Percentiles rank a stretch among this genome's conserved stretches.
Evolutionary conservation across 2,329 filamentous ascomycete genomes (phyloP).

Genomic region (Ilyonectria sp.): DNA sequence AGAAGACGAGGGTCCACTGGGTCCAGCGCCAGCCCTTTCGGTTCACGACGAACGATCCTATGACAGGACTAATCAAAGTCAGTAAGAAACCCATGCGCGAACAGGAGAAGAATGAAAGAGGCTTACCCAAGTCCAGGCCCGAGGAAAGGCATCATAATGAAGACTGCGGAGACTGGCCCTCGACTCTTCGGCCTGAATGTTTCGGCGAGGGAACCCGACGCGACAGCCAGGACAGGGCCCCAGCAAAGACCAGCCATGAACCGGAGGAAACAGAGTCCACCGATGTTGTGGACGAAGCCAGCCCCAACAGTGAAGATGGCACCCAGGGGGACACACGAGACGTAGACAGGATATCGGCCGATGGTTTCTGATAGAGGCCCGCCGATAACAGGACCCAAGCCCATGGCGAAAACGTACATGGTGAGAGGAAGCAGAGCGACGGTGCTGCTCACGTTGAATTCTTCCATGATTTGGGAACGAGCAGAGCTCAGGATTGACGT

Average conservation of each 20-base stretch:
- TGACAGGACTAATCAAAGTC: slow-evolving; percentile 57
- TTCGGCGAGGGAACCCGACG: slow-evolving; percentile 65
- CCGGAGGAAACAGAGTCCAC: slow-evolving; percentile 66
- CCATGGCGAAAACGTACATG: slow-evolving; percentile 73
- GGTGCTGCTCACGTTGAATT: slow-evolving; percentile 70
- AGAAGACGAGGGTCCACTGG: slow-evolving; percentile 65
- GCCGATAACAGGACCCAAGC: slow-evolving; percentile 71
- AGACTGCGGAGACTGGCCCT: slow-evolving; percentile 60
- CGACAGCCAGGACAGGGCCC: slow-evolving; percentile 64
- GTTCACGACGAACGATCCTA: slow-evolving; percentile 63
- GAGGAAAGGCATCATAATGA: slow-evolving; percentile 67
- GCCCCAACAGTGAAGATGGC: slow-evolving; percentile 71
- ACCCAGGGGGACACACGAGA: slow-evolving; percentile 61
- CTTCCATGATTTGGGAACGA: slow-evolving; percentile 58
- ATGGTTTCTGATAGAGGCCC: slow-evolving; percentile 72
- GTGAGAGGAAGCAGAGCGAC: slow-evolving; percentile 72
- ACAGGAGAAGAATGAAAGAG: rapidly evolving
- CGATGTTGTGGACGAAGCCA: slow-evolving; percentile 66
- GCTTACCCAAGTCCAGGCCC: slow-evolving; percentile 67
- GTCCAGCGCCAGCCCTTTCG: slow-evolving; percentile 69
- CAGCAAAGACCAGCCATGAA: slow-evolving; percentile 70
- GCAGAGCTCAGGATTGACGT: slow-evolving; percentile 68
- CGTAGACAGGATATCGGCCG: slow-evolving; percentile 69
- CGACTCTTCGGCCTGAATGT: slow-evolving; percentile 60
- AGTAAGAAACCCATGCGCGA: background rate